Evolutionary conservation across 2,329 filamentous ascomycete genomes (phyloP).

Genomic region (Leptodontidium sp.): DNA sequence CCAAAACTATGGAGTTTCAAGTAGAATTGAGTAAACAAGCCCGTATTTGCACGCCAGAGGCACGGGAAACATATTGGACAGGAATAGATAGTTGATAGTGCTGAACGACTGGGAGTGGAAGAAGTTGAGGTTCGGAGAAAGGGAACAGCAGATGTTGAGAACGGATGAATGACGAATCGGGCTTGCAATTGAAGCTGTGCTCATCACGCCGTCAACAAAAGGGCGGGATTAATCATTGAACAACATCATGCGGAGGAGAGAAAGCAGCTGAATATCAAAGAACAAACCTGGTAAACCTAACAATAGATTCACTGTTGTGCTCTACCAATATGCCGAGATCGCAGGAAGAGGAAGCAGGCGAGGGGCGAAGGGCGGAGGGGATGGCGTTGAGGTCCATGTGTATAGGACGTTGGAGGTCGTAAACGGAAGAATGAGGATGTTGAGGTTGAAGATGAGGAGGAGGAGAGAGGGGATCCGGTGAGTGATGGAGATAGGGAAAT

Average conservation of each 20-base stretch:
- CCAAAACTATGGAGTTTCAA: neutral
- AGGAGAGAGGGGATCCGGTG: neutral
- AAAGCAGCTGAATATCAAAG: neutral
- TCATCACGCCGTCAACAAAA: neutral
- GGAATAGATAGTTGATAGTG: slow-evolving; percentile 11
- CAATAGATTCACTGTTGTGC: neutral
- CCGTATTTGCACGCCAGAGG: neutral
- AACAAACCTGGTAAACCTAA: neutral
- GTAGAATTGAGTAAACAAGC: slow-evolving; percentile 7
- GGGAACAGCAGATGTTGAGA: slow-evolving; percentile 2
- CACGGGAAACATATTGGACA: slow-evolving; percentile 19
- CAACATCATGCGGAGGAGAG: neutral
- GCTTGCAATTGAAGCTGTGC: neutral
- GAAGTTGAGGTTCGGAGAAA: slow-evolving; percentile 11
- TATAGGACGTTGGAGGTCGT: neutral
- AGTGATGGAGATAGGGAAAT: too few relatives aligned
- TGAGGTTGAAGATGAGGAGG: neutral
- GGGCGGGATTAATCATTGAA: neutral
- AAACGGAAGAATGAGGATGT: neutral
- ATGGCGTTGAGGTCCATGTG: neutral
- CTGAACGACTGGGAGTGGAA: neutral
- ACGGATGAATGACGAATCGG: neutral
- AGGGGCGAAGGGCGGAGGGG: neutral
- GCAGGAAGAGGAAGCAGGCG: neutral
- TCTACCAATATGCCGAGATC: neutral